Base-by-base conservation (phyloP, 2,329 filamentous ascomycete species). In the Fusarium subtropicale region DNA sequence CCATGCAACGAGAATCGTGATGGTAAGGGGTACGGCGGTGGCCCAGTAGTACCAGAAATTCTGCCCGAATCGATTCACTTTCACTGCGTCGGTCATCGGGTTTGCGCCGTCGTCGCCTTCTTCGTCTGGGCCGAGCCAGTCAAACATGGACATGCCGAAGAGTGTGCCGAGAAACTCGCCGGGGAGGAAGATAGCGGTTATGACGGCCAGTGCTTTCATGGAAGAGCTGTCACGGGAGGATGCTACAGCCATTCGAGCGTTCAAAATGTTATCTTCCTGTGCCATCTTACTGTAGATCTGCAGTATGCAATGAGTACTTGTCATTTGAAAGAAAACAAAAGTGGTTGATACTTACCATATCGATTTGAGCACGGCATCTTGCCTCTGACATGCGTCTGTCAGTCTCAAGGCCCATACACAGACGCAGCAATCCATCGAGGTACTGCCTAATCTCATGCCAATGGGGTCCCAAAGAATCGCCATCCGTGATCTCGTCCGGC, bases 281-380 rank as follows among this genome's bases (percentile, higher is more conserved):
- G 82, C 82, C 80, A 84, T 83, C 68, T 83, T 83, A 66, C 79
- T 82, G 75, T 83, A 84, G 60, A 84, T 83, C 80, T 81, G 47
- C 1, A 18, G 4, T 2, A 6, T 22, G 24, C 71, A 11, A 22
- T 46, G 13, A 74, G 70, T 22, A 28, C 45, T 15, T 22, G n/a
- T 18, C 34, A 12, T 24, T 26, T 20, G 2, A 16, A 12, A 10
- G 11, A 18, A 24, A 8, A 7, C 7, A 16, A 8, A 7, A 7
- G n/a, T 11, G 22, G 6, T n/a, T 12, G 31, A 4, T 33, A 73
- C 80, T 76, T 60, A 81, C 80, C 66, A 84, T 83, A 34, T 84
- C 81, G 47, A 83, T 82, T 65, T 83, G 80, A 2, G 82, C 82
- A 28, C 81, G 80, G 63, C 82, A 84, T 12, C 82, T 74, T 20